phyloP scores from a whole-genome alignment of 345 rosid genomes.

The Eucalyptus albens region DNA sequence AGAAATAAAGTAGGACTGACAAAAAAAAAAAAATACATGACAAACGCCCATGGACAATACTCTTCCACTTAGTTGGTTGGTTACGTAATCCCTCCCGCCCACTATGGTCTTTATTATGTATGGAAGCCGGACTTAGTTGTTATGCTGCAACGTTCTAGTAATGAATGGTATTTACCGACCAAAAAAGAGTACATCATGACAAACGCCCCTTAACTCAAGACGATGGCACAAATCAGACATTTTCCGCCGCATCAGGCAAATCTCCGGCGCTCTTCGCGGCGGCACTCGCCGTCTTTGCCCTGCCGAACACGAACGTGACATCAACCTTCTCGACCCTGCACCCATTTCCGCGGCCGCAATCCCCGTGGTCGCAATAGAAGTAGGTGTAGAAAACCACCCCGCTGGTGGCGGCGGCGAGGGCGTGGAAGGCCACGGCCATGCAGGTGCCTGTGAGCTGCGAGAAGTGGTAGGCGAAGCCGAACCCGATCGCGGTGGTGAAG shows the following conservation, averaged over 20 bases:
- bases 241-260: not conserved
- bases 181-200: no score
- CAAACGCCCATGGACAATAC: no score
- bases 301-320: not conserved
- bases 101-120: no score
- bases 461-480: not conserved
- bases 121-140: no score
- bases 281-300: not conserved
- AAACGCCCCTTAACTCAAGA: no score
- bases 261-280: not conserved
- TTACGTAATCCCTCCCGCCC: no score
- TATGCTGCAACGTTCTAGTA: no score
- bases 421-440: not conserved
- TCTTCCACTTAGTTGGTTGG: no score
- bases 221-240: not conserved
- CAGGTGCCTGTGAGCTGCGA: not conserved
- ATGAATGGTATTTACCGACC: no score
- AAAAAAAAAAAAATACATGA: no score
- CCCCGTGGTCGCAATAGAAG: constrained; percentile 15
- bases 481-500: not conserved
- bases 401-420: not conserved
- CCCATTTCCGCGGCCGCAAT: not conserved
- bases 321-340: not conserved
- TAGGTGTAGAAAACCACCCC: constrained; percentile 5
- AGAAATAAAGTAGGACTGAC: no score